phyloP scores from a whole-genome alignment of 148 eudicot genomes.

The Nepenthes gracilis region DNA sequence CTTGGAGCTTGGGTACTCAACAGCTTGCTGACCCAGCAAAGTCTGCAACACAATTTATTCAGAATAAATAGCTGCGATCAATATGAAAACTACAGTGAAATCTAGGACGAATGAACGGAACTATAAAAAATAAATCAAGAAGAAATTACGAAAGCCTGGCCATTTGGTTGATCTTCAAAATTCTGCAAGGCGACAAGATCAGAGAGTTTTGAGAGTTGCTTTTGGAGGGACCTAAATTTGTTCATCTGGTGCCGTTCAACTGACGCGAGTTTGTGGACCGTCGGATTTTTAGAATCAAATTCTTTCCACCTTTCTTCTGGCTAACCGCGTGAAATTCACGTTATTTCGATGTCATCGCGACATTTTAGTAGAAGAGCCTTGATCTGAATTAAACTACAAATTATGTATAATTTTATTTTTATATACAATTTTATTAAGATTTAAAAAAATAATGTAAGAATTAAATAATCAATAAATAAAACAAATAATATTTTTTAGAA shows the following conservation, averaged over 20 bases:
- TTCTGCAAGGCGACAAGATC: background rate
- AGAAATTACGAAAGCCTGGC: too few relatives aligned
- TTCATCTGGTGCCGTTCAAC: background rate
- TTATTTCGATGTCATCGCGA: too few relatives aligned
- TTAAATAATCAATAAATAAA: too few relatives aligned
- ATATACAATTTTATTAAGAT: too few relatives aligned
- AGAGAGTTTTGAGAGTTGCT: background rate
- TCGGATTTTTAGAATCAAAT: background rate
- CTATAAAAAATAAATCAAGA: background rate
- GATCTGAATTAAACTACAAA: too few relatives aligned
- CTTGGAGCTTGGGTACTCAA: slow-evolving; percentile 35
- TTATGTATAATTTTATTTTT: too few relatives aligned
- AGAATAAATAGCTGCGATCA: background rate
- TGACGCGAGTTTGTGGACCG: slow-evolving; percentile 1
- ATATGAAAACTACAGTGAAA: background rate
- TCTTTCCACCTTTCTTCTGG: too few relatives aligned
- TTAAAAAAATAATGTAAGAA: too few relatives aligned
- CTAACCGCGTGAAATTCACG: too few relatives aligned
- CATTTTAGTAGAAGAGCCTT: too few relatives aligned
- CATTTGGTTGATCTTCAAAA: background rate
- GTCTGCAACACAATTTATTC: background rate
- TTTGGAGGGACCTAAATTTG: background rate
- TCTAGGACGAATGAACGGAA: background rate
- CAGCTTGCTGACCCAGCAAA: slow-evolving; percentile 25
- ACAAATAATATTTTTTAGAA: too few relatives aligned